phyloP scores from a whole-genome alignment of 805 yeast genomes.

The Wickerhamomyces queroliae region DNA sequence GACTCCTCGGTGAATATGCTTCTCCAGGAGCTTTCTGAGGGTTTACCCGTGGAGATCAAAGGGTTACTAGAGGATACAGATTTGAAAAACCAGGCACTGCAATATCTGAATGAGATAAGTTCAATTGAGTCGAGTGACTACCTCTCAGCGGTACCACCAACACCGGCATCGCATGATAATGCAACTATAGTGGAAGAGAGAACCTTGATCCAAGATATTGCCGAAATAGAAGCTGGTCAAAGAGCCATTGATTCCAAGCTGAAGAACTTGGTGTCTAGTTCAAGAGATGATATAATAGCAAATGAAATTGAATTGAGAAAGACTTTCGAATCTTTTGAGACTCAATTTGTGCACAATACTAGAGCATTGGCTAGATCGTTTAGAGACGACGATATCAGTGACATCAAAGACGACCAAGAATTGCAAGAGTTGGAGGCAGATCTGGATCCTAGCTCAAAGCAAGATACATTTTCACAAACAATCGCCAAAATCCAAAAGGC shows the following conservation, averaged over 20 bases:
- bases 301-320: conserved; percentile 33
- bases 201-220: conserved; percentile 62
- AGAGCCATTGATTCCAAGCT: conserved; percentile 41
- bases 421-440: conserved; percentile 19
- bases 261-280: conserved; percentile 29
- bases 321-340: conserved; percentile 25
- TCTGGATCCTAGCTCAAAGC: conserved; percentile 15
- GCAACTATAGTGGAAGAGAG: conserved; percentile 9
- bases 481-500: conserved; percentile 12
- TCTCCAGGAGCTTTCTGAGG: conserved; percentile 28
- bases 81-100: conserved; percentile 30
- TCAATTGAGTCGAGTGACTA: conserved; percentile 44
- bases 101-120: conserved; percentile 33
- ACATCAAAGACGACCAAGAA: conserved; percentile 21
- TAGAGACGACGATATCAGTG: conserved; percentile 23
- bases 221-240: conserved; percentile 60
- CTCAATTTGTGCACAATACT: conserved; percentile 25
- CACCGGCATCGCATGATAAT: conserved; percentile 25
- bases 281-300: conserved; percentile 34
- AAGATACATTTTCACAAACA: conserved; percentile 26
- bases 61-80: conserved; percentile 24
- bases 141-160: conserved; percentile 35
- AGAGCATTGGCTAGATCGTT: conserved; percentile 25
- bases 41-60: conserved; percentile 20
- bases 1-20: conserved; percentile 24